These are phyloP conservation scores for Circinella umbellata DNA, from an alignment of 371 early-diverging fungal genomes.

Conservation along the genomic window DNA sequence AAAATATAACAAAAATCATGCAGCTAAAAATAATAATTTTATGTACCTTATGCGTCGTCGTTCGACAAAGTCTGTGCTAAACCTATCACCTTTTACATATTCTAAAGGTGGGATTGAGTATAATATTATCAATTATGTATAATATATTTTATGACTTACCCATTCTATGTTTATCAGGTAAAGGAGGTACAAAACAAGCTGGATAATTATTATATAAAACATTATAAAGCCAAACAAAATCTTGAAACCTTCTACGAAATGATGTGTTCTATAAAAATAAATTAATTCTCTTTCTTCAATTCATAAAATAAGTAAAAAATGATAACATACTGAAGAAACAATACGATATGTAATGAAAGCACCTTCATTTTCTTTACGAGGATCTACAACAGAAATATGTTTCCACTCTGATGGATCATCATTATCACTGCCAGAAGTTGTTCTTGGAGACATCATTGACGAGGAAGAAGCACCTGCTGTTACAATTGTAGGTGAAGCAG, in stretches of 20 bases:
- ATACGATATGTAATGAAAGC: slow-evolving; percentile 89
- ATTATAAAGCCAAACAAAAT: slow-evolving; percentile 90
- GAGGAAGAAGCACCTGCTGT: background rate
- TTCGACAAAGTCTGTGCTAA: slow-evolving; percentile 88
- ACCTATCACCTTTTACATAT: slow-evolving; percentile 95
- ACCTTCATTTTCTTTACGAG: slow-evolving; percentile 88
- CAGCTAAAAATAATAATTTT: background rate
- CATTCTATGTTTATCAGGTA: slow-evolving; percentile 92
- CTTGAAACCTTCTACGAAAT: slow-evolving; percentile 90
- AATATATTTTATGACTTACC: slow-evolving; percentile 50
- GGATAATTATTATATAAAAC: slow-evolving; percentile 75
- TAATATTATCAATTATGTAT: background rate
- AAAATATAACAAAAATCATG: background rate
- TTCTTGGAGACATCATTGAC: background rate
- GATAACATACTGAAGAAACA: slow-evolving; percentile 62
- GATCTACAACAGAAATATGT: slow-evolving; percentile 65
- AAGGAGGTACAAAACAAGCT: slow-evolving; percentile 87
- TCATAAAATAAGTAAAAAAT: background rate
- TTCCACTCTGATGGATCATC: slow-evolving; percentile 9
- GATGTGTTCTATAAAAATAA: slow-evolving; percentile 18
- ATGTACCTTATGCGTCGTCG: slow-evolving; percentile 64
- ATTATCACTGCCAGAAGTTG: background rate
- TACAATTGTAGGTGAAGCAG: background rate
- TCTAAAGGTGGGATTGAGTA: slow-evolving; percentile 47
- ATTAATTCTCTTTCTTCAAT: background rate